These are phyloP conservation scores for Neurospora sp. DNA, from an alignment of 495 filamentous ascomycete species.

Conservation along the genomic window DNA sequence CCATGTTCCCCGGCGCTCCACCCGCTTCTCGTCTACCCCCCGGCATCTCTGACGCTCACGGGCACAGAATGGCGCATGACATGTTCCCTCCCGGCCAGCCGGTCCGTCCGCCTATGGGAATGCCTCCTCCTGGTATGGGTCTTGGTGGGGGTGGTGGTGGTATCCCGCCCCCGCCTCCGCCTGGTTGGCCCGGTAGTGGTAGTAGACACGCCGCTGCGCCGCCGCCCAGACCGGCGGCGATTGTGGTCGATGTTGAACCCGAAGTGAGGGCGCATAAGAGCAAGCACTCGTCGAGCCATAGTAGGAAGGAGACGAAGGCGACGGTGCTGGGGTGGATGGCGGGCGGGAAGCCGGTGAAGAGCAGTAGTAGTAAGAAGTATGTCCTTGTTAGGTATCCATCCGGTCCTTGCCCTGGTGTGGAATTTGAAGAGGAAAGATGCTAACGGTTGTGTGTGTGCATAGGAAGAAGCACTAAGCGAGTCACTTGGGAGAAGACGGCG, in stretches of 20 bases:
- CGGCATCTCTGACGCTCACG: not conserved
- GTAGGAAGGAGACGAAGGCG: slow-evolving; percentile 9
- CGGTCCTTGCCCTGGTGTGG: not conserved
- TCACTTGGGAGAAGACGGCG: not conserved
- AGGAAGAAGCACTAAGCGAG: not conserved
- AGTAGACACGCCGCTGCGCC: not conserved
- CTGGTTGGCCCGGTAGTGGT: not conserved
- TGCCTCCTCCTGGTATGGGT: not conserved
- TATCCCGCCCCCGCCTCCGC: not conserved
- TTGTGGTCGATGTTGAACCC: slow-evolving; percentile 1
- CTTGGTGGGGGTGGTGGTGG: not conserved
- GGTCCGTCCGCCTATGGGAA: not conserved
- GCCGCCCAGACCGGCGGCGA: not conserved
- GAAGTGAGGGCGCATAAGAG: not conserved
- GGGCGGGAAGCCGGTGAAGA: slow-evolving; percentile 21
- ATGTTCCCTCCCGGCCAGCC: not conserved
- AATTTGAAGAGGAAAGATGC: not conserved
- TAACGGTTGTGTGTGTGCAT: not conserved
- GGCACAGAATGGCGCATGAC: not conserved
- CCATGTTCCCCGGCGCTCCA: not conserved
- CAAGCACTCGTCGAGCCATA: not conserved
- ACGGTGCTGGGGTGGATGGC: slow-evolving; percentile 31
- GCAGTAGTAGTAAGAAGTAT: slow-evolving; percentile 25
- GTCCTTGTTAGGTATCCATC: slow-evolving; percentile 5
- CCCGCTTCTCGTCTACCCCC: not conserved